Evolutionary conservation across 345 rosid species (phyloP).

Genomic region (Hirschfeldia incana): DNA sequence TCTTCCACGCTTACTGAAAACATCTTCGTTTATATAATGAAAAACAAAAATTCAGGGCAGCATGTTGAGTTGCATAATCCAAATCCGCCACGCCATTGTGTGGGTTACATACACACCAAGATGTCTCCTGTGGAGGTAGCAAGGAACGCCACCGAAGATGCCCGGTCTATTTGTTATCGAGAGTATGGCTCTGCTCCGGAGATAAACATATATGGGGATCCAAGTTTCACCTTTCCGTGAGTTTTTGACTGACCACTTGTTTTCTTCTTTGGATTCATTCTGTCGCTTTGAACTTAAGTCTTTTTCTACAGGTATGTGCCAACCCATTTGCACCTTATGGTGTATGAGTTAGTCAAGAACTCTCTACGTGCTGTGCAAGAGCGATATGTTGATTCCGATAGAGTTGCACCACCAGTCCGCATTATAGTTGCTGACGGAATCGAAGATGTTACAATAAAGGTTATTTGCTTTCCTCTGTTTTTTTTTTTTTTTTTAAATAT

Average conservation of each 20-base stretch:
- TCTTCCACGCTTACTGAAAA: background rate
- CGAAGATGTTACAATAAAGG: constrained; percentile 97
- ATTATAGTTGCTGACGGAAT: constrained; percentile 92
- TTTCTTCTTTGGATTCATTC: background rate
- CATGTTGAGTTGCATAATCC: constrained; percentile 98
- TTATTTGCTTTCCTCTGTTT: constrained; percentile 13
- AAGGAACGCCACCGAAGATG: constrained; percentile 83
- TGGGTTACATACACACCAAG: constrained; percentile 90
- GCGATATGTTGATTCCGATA: constrained; percentile 70
- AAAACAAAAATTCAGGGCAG: constrained; percentile 67
- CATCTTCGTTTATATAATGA: background rate
- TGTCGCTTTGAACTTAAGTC: background rate
- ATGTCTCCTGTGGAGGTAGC: constrained; percentile 97
- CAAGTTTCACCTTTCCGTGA: constrained; percentile 90
- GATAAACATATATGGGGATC: constrained; percentile 81
- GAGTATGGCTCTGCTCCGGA: constrained; percentile 94
- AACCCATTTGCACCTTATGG: constrained; percentile 90
- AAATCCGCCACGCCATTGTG: constrained; percentile 72
- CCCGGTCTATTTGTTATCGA: constrained; percentile 73
- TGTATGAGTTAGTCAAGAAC: constrained; percentile 94
- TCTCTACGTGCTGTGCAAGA: constrained; percentile 95
- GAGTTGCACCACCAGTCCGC: constrained; percentile 72
- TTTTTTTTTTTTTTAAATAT: background rate
- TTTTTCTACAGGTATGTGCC: constrained; percentile 68
- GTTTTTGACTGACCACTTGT: constrained; percentile 30